A percentile compares a stretch with the other conserved stretches of the same genome.
Conservation (phyloP, 2,329 filamentous ascomycete species). For the Colletotrichum tofieldiae region DNA sequence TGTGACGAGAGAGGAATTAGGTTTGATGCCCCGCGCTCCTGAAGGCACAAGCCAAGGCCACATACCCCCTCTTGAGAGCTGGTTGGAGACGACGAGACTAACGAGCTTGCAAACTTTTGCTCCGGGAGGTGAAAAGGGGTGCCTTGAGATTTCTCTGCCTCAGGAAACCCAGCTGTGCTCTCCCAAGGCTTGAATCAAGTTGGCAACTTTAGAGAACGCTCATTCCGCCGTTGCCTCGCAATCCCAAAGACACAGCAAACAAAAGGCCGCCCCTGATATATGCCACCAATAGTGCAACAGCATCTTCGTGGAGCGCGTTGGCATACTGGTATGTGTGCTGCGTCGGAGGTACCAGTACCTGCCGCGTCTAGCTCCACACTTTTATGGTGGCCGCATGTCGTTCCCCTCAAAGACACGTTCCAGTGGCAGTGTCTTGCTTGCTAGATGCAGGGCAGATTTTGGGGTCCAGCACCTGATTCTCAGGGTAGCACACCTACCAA, state of each 20-base stretch:
- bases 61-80: not conserved
- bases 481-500: not conserved
- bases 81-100: not conserved
- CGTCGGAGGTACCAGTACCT: not conserved
- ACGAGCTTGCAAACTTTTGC: constrained; percentile 11
- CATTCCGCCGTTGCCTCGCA: not conserved
- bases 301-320: not conserved
- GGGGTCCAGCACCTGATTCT: not conserved
- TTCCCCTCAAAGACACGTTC: not conserved
- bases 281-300: not conserved
- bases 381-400: not conserved
- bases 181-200: not conserved
- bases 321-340: not conserved
- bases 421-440: constrained; percentile 1
- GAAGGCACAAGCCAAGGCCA: not conserved
- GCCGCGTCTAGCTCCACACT: not conserved
- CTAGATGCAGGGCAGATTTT: not conserved
- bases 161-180: not conserved
- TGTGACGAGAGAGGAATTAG: constrained; percentile 12
- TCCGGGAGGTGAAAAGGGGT: not conserved
- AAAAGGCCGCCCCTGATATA: not conserved
- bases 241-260: not conserved
- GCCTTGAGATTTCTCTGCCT: not conserved
- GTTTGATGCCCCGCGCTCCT: constrained; percentile 16
- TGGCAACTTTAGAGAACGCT: not conserved